These are phyloP conservation scores for Stylonectria norvegica DNA, from an alignment of 2,329 filamentous ascomycete genomes.

Conservation along the genomic window DNA sequence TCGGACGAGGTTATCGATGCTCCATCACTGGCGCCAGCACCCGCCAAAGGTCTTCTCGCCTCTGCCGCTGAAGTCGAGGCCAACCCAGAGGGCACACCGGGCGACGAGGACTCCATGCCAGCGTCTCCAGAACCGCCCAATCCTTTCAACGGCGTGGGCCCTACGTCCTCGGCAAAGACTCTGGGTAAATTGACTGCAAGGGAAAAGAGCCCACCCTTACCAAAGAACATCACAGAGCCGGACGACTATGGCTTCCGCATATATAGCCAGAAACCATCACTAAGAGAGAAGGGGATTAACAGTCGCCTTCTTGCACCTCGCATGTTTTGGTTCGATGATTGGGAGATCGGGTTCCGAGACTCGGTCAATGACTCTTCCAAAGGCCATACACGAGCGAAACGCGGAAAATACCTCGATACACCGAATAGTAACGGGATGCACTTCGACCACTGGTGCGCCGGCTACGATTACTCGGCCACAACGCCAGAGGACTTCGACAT, in stretches of 20 bases:
- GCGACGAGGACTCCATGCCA: slow-evolving; percentile 35
- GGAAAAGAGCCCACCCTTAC: slow-evolving; percentile 37
- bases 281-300: slow-evolving; percentile 44
- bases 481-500: slow-evolving; percentile 50
- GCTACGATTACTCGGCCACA: slow-evolving; percentile 50
- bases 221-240: slow-evolving; percentile 41
- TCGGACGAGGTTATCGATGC: slow-evolving; percentile 30
- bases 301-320: slow-evolving; percentile 50
- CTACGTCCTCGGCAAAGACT: slow-evolving; percentile 23
- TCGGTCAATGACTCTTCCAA: slow-evolving; percentile 54
- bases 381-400: slow-evolving; percentile 49
- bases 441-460: slow-evolving; percentile 51
- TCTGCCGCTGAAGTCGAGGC: slow-evolving; percentile 37
- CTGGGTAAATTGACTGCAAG: slow-evolving; percentile 32
- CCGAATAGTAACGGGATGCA: slow-evolving; percentile 54
- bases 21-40: slow-evolving; percentile 26
- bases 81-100: slow-evolving; percentile 33
- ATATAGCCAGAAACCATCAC: slow-evolving; percentile 39
- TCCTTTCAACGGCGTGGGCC: slow-evolving; percentile 23
- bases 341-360: slow-evolving; percentile 59
- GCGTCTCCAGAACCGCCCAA: slow-evolving; percentile 34
- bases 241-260: slow-evolving; percentile 52
- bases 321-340: slow-evolving; percentile 46
- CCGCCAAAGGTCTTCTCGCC: slow-evolving; percentile 39
- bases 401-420: slow-evolving; percentile 52